These are phyloP conservation scores for Monascus ruber DNA, from an alignment of 2,329 filamentous ascomycete species.

Conservation along the genomic window DNA sequence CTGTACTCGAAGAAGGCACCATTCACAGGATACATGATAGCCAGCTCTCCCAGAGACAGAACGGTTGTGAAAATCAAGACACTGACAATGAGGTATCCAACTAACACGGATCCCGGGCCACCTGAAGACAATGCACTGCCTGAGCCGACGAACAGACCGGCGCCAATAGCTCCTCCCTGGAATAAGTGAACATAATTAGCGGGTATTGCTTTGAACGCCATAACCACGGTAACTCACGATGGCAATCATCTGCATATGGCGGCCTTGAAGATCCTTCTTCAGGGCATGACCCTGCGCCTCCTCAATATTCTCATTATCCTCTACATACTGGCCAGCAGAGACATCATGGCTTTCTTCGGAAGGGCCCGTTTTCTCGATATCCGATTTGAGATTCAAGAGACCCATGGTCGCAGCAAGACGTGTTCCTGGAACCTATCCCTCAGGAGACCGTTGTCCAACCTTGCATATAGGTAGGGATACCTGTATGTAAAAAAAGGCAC, in stretches of 20 bases:
- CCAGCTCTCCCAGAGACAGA: constrained; percentile 50
- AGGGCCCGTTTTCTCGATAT: too few relatives aligned
- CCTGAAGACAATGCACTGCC: constrained; percentile 24
- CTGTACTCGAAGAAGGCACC: constrained; percentile 54
- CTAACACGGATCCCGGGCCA: constrained; percentile 26
- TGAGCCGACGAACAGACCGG: constrained; percentile 32
- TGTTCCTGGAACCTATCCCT: too few relatives aligned
- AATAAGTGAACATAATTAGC: background rate
- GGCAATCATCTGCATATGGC: constrained; percentile 32
- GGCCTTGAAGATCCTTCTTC: constrained; percentile 17
- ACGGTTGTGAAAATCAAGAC: constrained; percentile 48
- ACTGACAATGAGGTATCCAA: constrained; percentile 44
- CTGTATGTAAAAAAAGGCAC: too few relatives aligned
- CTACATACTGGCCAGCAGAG: too few relatives aligned
- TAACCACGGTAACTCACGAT: constrained; percentile 17
- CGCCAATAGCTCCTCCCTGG: constrained; percentile 25
- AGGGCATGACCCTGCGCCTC: constrained; percentile 4
- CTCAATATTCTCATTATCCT: background rate
- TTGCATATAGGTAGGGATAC: too few relatives aligned
- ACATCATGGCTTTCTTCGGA: too few relatives aligned
- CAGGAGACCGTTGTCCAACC: too few relatives aligned
- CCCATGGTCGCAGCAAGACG: too few relatives aligned
- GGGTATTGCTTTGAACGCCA: background rate
- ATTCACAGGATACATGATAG: constrained; percentile 51
- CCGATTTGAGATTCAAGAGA: too few relatives aligned